Conservation (phyloP, 1,284 basidiomycete species). For the Sanghuangporus sanghuang region DNA sequence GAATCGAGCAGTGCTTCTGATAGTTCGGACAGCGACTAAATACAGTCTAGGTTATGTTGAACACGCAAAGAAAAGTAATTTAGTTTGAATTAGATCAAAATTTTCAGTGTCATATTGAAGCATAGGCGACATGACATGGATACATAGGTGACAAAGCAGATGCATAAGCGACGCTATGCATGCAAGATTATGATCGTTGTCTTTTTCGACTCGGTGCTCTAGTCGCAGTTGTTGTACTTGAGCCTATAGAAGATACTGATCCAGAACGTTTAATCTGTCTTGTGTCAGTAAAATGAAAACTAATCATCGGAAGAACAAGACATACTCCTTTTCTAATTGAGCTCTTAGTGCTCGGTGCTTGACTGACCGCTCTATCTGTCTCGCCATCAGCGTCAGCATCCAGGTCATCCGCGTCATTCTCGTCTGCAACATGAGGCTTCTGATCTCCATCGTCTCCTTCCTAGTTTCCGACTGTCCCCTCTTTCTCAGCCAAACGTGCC, state of each 20-base stretch:
- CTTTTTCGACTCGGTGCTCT: constrained; percentile 17
- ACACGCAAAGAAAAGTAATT: too few relatives aligned
- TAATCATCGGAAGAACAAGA: constrained; percentile 5
- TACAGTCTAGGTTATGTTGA: neutral
- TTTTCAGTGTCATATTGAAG: neutral
- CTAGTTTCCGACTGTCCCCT: constrained; percentile 31
- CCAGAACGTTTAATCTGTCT: constrained; percentile 18
- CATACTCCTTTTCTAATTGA: constrained; percentile 56
- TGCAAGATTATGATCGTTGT: constrained; percentile 4
- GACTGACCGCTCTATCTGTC: constrained; percentile 38
- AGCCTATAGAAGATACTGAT: constrained; percentile 20
- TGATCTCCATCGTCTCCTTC: constrained; percentile 29
- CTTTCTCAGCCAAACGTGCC: constrained; percentile 57
- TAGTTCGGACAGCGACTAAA: neutral
- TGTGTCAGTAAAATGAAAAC: neutral
- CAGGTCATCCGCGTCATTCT: constrained; percentile 25
- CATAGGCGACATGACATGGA: neutral
- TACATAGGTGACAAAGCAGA: neutral
- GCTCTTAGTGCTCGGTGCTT: constrained; percentile 15
- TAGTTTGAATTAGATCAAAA: too few relatives aligned
- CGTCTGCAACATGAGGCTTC: constrained; percentile 30
- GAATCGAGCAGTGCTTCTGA: neutral
- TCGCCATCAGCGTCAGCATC: constrained; percentile 46
- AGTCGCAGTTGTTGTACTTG: constrained; percentile 17
- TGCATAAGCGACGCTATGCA: neutral